Evolutionary conservation across 208 protist genomes (phyloP).

Genomic region (Trypanosoma congolense): DNA sequence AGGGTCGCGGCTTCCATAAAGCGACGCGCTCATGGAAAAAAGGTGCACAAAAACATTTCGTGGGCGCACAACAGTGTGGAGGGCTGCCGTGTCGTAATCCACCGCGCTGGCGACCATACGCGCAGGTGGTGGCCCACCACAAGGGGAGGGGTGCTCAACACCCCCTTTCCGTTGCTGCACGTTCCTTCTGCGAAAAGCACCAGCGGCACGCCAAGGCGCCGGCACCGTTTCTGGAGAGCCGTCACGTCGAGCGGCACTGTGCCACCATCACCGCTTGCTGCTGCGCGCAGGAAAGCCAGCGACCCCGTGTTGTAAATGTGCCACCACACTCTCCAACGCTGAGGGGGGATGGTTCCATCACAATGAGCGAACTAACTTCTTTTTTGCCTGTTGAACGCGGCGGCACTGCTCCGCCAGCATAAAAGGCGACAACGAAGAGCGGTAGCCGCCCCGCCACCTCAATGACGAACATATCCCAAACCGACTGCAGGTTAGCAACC

Average conservation of each 20-base stretch:
- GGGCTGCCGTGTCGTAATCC: constrained; percentile 50
- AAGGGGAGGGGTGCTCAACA: constrained; percentile 36
- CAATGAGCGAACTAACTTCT: constrained; percentile 9
- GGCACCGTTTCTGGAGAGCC: constrained; percentile 29
- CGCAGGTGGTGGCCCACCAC: neutral
- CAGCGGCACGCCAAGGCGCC: constrained; percentile 37
- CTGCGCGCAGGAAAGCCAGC: constrained; percentile 20
- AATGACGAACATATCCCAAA: constrained; percentile 64
- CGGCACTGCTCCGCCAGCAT: constrained; percentile 2
- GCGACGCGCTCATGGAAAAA: constrained; percentile 33
- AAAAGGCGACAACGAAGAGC: constrained; percentile 30
- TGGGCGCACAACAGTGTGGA: constrained; percentile 49
- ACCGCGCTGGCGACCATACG: constrained; percentile 32
- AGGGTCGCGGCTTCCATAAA: constrained; percentile 54
- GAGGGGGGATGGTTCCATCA: constrained; percentile 54
- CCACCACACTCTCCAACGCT: constrained; percentile 65
- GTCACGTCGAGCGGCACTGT: constrained; percentile 16
- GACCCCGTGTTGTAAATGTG: constrained; percentile 43
- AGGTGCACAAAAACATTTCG: constrained; percentile 25
- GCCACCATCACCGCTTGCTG: constrained; percentile 18
- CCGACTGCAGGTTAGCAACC: constrained; percentile 60
- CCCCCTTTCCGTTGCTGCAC: constrained; percentile 68
- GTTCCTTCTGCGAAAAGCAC: constrained; percentile 66
- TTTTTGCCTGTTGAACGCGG: neutral
- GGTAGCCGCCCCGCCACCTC: constrained; percentile 46